Evolutionary conservation across 2,329 filamentous ascomycete genomes (phyloP), one percentile per base, ranked within the genome.

Genomic region (Colletotrichum orbiculare): DNA sequence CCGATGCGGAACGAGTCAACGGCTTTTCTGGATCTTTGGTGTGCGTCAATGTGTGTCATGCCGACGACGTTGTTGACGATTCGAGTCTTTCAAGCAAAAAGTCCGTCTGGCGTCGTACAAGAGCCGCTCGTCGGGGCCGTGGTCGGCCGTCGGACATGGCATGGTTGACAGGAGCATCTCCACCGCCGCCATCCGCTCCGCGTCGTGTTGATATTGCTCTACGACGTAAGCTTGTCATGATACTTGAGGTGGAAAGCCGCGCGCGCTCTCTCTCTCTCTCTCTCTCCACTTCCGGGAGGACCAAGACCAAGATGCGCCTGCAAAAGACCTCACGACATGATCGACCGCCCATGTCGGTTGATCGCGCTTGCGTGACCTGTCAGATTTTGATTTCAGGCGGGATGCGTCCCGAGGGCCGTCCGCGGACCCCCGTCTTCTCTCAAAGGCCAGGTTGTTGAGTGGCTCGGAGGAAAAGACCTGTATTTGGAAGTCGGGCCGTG

Each of bases 271-370:
- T 37, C 45, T 42, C 42, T 41, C 47, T 46, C 50, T 39, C 56
- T 25, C 48, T 50, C 42, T 41, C 46, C 11, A 41, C 25, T 45
- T 45, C 46, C 38, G 38, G 43, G 55, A 35, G 48, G 33, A 34
- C 8, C 10, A 4, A 25, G n/a, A 37, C 15, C n/a, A 9, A 17
- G 43, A 61, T 60, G 42, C 47, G 45, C 46, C 41, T 53, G 35
- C 41, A 35, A 13, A 64, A 33, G 35, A 47, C 12, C 41, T 56
- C 46, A 33, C 34, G 52, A 47, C 7, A 37, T 61, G 62, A 65
- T 65, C 62, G 62, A 56, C 57, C 41, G 62, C 52, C 55, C 46
- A 65, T 65, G 58, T 52, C 52, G 50, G 52, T 65, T 65, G 62
- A 65, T 65, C 62, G 62, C 56, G 62, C 47, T 53, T 62, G 13